Evolutionary conservation across 2,329 filamentous ascomycete species (phyloP), one percentile per base, ranked within the genome.

Genomic region (Colletotrichum falcatum): DNA sequence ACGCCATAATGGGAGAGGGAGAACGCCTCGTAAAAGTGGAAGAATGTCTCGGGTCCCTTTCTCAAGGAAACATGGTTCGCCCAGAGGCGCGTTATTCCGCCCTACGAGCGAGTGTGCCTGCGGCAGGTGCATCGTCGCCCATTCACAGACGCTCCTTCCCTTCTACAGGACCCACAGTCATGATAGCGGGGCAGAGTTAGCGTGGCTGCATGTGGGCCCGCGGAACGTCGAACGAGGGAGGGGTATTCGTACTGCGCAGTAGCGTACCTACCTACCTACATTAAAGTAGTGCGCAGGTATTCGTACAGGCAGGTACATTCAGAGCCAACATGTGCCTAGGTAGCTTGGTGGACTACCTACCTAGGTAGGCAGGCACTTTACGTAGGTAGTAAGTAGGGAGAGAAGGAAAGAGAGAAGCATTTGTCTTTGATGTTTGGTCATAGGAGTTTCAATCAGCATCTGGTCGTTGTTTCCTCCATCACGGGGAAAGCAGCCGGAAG

Each of bases 21-120:
- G 61, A 69, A 65, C 54, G 60, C 66, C 70, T 70, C 67, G 70
- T 33, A 58, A 14, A 63, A 72, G 33, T 72, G 69, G 65, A 69
- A 69, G 48, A 55, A 65, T 28, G 51, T 56, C 42, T 61, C 56
- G 60, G 56, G 55, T 66, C 33, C 44, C 49, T 39, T 23, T 28
- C 18, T 54, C 5, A 18, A 46, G 42, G n/a, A 46, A 46, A 70
- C 42, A 44, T 58, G 46, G 46, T 42, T 49, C 49, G 42, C 20
- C 39, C 37, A 56, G 51, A 39, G 30, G 30, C 7, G 42, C 66
- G 55, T 39, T 48, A 66, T 39, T 66, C 62, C 39, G 66, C 66
- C 66, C 66, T 70, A 70, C 66, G 61, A 54, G 54, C 61, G 58
- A 54, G 61, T 54, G 66, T 28, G 62, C 66, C 61, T 60, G 33